These are phyloP conservation scores for Erysimum cheiranthoides DNA, from an alignment of 345 rosid species.

Conservation along the genomic window DNA sequence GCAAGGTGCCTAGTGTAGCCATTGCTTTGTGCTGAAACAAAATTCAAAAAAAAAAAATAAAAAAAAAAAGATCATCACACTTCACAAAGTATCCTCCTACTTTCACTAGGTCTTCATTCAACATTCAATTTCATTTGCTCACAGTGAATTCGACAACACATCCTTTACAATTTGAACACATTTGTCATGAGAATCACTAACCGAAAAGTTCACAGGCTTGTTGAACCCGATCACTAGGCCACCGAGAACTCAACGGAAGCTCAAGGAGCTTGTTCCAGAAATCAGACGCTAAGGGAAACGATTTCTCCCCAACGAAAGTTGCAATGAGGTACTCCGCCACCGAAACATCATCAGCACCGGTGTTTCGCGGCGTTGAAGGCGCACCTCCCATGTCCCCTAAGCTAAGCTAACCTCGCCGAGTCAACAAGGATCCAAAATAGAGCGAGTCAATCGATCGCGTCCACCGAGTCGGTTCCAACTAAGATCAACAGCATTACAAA, in stretches of 20 bases:
- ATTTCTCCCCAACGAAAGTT: slow-evolving; percentile 91
- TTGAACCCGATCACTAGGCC: slow-evolving; percentile 68
- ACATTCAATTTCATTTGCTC: slow-evolving; percentile 11
- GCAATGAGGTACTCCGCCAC: slow-evolving; percentile 69
- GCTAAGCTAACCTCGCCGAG: slow-evolving; percentile 31
- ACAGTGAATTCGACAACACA: slow-evolving; percentile 1
- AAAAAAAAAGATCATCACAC: not conserved
- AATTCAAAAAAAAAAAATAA: not conserved
- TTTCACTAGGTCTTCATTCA: slow-evolving; percentile 1
- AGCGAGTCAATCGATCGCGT: slow-evolving; percentile 50
- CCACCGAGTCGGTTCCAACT: slow-evolving; percentile 20
- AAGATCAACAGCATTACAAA: slow-evolving; percentile 51
- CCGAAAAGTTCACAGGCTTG: slow-evolving; percentile 83
- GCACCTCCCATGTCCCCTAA: slow-evolving; percentile 68
- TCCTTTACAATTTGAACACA: slow-evolving; percentile 1
- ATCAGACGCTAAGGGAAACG: slow-evolving; percentile 84
- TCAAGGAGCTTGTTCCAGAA: slow-evolving; percentile 94
- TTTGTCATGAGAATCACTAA: slow-evolving; percentile 42
- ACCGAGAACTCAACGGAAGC: slow-evolving; percentile 75
- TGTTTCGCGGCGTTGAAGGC: slow-evolving; percentile 79
- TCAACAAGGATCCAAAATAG: slow-evolving; percentile 47
- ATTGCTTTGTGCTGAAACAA: slow-evolving; percentile 66
- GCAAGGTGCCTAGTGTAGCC: slow-evolving; percentile 81
- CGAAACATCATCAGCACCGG: slow-evolving; percentile 59
- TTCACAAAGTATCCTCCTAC: not conserved